A percentile compares a stretch with the other conserved stretches of the same genome.
These are phyloP conservation scores for Hyparrhenia diplandra DNA, from an alignment of 176 grass and related monocot genomes.

Conservation along the genomic window DNA sequence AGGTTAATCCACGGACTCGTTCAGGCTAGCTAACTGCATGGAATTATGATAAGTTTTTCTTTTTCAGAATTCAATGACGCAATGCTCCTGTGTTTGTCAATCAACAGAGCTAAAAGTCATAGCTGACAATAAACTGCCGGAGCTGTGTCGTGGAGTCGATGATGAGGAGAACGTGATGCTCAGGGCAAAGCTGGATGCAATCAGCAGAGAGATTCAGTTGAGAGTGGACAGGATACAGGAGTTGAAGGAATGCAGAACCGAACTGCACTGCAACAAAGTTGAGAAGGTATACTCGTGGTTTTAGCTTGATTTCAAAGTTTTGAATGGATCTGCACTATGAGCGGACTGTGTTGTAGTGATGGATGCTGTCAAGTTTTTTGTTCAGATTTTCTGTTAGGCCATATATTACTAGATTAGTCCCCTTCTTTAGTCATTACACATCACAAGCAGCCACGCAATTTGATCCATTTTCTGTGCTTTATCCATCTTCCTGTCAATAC, in stretches of 20 bases:
- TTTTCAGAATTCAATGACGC: background rate
- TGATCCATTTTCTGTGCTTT: background rate
- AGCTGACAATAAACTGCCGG: background rate
- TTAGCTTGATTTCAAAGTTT: background rate
- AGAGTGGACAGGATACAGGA: background rate
- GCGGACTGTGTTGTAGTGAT: no score
- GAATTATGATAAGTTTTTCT: background rate
- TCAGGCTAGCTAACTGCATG: background rate
- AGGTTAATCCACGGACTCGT: background rate
- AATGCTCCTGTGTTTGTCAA: background rate
- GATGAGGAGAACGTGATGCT: background rate
- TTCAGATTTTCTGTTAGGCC: background rate
- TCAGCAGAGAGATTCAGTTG: background rate
- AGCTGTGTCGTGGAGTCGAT: background rate
- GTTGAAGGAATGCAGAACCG: background rate
- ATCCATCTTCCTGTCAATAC: background rate
- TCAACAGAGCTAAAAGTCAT: background rate
- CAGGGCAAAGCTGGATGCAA: background rate
- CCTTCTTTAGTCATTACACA: background rate
- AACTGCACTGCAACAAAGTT: slow-evolving; percentile 3
- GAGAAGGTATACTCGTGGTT: slow-evolving; percentile 12
- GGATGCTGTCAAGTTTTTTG: no score
- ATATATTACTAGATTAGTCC: background rate
- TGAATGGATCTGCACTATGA: background rate
- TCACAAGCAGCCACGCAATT: background rate